These are phyloP conservation scores for Pisolithus microcarpus DNA, from an alignment of 768 basidiomycete genomes.

Conservation along the genomic window DNA sequence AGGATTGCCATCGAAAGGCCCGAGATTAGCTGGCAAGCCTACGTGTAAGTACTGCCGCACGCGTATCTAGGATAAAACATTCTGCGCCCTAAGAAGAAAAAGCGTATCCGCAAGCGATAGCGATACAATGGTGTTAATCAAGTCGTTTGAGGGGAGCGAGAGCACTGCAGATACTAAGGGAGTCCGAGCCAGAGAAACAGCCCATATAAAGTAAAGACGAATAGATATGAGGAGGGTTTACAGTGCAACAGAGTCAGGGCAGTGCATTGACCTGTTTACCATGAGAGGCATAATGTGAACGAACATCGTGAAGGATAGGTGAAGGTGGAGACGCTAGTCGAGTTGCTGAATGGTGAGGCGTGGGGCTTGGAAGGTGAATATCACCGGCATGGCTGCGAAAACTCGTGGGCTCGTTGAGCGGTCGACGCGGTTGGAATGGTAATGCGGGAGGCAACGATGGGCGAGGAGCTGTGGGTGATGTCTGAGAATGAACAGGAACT, in stretches of 20 bases:
- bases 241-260: constrained; percentile 29
- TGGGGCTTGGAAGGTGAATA: constrained; percentile 43
- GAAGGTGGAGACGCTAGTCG: constrained; percentile 40
- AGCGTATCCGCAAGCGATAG: constrained; percentile 19
- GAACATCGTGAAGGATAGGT: constrained; percentile 31
- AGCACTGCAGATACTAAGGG: constrained; percentile 23
- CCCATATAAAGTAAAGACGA: constrained; percentile 12
- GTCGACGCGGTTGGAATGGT: constrained; percentile 50
- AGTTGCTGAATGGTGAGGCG: constrained; percentile 30
- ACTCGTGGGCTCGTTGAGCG: constrained; percentile 50
- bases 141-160: constrained; percentile 16
- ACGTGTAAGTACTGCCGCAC: constrained; percentile 26
- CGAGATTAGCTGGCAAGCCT: constrained; percentile 8
- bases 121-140: constrained; percentile 25
- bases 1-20: not conserved
- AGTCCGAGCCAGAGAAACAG: constrained; percentile 19
- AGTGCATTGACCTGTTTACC: constrained; percentile 44
- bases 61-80: constrained; percentile 28
- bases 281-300: constrained; percentile 32
- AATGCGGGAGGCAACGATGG: constrained; percentile 37
- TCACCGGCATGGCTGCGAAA: constrained; percentile 42
- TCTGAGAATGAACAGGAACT: constrained; percentile 30
- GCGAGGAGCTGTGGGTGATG: constrained; percentile 29
- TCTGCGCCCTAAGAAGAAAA: constrained; percentile 15
- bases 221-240: constrained; percentile 13